Evolutionary conservation across 2,329 filamentous ascomycete genomes (phyloP).

Genomic region (Gnomoniopsis smithogilvyi): DNA sequence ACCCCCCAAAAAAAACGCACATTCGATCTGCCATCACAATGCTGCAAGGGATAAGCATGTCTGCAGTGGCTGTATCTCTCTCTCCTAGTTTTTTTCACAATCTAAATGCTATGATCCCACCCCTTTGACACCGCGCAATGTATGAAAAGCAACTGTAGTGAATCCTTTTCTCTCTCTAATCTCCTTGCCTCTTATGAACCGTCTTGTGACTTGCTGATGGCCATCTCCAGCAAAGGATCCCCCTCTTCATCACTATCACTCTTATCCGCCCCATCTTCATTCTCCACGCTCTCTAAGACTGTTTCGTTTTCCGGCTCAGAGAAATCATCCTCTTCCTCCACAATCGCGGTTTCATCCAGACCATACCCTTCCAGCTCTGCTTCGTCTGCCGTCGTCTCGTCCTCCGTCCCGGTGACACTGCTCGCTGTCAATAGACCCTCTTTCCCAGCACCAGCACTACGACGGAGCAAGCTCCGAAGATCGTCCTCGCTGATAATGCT

Average conservation of each 20-base stretch:
- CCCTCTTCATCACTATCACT: neutral
- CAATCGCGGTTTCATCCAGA: conserved; percentile 2
- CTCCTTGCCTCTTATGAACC: too few species aligned
- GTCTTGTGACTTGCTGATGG: neutral
- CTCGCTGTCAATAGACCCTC: neutral
- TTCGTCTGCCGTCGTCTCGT: conserved; percentile 18
- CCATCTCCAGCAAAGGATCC: conserved; percentile 4
- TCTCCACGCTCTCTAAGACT: conserved; percentile 4
- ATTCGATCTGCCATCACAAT: too few species aligned
- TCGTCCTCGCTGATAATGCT: conserved; percentile 62
- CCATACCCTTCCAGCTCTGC: conserved; percentile 1
- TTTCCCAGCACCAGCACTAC: neutral
- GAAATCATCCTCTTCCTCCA: conserved; percentile 11
- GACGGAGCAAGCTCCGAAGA: conserved; percentile 34
- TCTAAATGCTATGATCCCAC: too few species aligned
- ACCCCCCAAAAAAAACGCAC: too few species aligned
- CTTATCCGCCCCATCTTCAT: neutral
- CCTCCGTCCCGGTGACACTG: conserved; percentile 16
- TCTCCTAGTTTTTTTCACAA: too few species aligned
- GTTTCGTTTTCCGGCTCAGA: neutral
- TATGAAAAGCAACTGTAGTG: too few species aligned
- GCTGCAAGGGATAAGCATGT: too few species aligned
- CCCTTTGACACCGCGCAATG: too few species aligned
- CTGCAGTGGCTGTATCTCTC: too few species aligned
- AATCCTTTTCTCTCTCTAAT: too few species aligned